Conservation (phyloP, 208 protist genomes). For the Lotmaria passim region DNA sequence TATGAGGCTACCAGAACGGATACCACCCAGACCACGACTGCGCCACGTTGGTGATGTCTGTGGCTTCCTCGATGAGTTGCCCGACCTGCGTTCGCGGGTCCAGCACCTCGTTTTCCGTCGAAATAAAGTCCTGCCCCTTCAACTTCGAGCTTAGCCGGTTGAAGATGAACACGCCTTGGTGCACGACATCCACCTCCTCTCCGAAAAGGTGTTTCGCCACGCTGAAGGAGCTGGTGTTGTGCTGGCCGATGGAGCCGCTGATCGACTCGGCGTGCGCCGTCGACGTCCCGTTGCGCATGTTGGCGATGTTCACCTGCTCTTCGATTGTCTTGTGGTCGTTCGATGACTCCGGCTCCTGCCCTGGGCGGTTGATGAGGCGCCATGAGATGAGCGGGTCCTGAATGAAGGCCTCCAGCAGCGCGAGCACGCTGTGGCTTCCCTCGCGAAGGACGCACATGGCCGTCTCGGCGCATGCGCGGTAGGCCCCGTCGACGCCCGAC, state of each 20-base stretch:
- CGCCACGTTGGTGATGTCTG: slow-evolving; percentile 83
- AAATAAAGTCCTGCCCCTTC: slow-evolving; percentile 77
- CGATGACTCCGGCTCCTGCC: slow-evolving; percentile 73
- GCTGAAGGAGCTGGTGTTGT: slow-evolving; percentile 30
- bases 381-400: slow-evolving; percentile 99
- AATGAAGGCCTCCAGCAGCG: slow-evolving; percentile 99
- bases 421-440: slow-evolving; percentile 98
- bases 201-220: slow-evolving; percentile 54
- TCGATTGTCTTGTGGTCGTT: slow-evolving; percentile 80
- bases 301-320: slow-evolving; percentile 60
- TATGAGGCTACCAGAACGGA: slow-evolving; percentile 83
- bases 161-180: slow-evolving; percentile 85
- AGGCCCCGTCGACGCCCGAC: slow-evolving; percentile 98
- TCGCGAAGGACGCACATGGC: slow-evolving; percentile 98
- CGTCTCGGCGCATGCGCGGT: slow-evolving; percentile 95
- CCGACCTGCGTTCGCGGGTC: slow-evolving; percentile 82
- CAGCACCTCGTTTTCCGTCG: slow-evolving; percentile 37
- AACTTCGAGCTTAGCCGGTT: slow-evolving; percentile 85
- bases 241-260: slow-evolving; percentile 29
- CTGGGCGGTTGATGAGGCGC: slow-evolving; percentile 91
- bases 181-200: slow-evolving; percentile 79
- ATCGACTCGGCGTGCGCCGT: slow-evolving; percentile 38
- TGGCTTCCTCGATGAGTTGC: slow-evolving; percentile 85
- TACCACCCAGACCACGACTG: slow-evolving; percentile 93
- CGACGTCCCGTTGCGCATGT: slow-evolving; percentile 34